Conservation (phyloP, 2,329 filamentous ascomycete genomes). For the Zasmidium angulare region DNA sequence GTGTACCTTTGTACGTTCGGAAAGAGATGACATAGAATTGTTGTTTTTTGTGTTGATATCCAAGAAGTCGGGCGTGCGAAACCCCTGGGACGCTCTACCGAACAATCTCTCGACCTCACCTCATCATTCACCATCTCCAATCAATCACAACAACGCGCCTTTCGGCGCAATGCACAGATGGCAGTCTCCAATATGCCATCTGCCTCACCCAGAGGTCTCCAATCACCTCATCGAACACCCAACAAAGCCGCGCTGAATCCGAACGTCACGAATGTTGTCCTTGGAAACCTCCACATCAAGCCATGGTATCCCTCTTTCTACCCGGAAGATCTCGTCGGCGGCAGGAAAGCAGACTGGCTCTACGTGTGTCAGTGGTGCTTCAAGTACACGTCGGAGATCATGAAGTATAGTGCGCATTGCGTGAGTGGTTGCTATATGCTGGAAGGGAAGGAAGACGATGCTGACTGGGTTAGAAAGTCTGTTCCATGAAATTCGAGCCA, state of each 20-base stretch:
- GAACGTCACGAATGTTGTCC: constrained; percentile 82
- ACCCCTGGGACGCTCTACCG: neutral
- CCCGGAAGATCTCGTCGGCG: constrained; percentile 60
- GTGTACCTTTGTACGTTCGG: too few species aligned
- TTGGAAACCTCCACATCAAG: constrained; percentile 80
- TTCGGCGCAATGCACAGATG: constrained; percentile 10
- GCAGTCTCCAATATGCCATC: constrained; percentile 15
- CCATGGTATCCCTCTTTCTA: constrained; percentile 96
- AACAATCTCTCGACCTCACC: neutral
- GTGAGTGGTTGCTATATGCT: constrained; percentile 28
- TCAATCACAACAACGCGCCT: neutral
- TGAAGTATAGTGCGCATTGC: constrained; percentile 49
- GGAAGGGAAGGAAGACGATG: neutral
- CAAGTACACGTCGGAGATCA: constrained; percentile 71
- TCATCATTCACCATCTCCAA: neutral
- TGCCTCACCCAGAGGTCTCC: constrained; percentile 7
- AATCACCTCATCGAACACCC: constrained; percentile 21
- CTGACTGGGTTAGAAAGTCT: constrained; percentile 42
- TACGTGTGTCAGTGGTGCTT: constrained; percentile 94
- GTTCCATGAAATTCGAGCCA: constrained; percentile 40
- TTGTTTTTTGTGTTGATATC: too few species aligned
- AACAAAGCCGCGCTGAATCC: constrained; percentile 51
- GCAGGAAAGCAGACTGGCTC: constrained; percentile 52
- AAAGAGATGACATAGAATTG: too few species aligned
- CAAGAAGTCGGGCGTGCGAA: neutral